Evolutionary conservation across 2,329 filamentous ascomycete genomes (phyloP), one percentile per base, ranked within the genome.

Genomic region (Berkeleyomyces rouxiae): DNA sequence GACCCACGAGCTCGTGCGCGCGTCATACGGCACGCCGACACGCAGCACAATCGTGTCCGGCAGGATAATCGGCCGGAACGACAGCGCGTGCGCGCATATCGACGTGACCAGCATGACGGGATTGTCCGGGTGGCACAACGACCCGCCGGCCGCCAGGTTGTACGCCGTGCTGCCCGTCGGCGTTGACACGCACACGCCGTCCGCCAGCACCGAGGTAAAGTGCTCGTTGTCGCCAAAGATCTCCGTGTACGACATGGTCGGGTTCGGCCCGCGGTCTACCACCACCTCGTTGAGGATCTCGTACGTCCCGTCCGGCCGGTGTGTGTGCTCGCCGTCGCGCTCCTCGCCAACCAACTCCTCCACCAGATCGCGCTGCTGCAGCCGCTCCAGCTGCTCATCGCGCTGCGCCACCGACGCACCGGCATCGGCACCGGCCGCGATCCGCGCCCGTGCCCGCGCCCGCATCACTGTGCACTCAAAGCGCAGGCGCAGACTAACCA

Each of bases 241-340:
- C 71, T 97, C 92, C 23, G 88, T 90, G 61, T 84, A 86, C 9
- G 89, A 93, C 88, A 99, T 92, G 61, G 90, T 96, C 55, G 92
- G 84, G 72, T 95, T 96, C 5, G 93, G 93, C 0, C 93, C 93
- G 16, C 93, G 82, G 70, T 99, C 93, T 39, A 97, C 83, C 7
- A 99, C 92, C n/a, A 97, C 84, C 71, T 99, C 93, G 69, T 99
- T 99, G 66, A 99, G 76, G 64, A 97, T 95, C 72, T 96, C 89
- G 71, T 85, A 90, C 1, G 88, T 91, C 46, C 84, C 83, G 68
- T 93, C 89, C 0, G 91, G 91, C 49, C 78, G 81, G 75, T 97
- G 93, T 0, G 92, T 97, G 67, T 86, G 83, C 68, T 87, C 84
- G 68, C 95, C 87, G 55, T 91, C 89, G 58, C 82, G 83, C 74